Percentiles rank a stretch among this genome's conserved stretches.
Evolutionary conservation across 1,284 basidiomycete genomes (phyloP).

Genomic region (Mycosarcoma maydis): DNA sequence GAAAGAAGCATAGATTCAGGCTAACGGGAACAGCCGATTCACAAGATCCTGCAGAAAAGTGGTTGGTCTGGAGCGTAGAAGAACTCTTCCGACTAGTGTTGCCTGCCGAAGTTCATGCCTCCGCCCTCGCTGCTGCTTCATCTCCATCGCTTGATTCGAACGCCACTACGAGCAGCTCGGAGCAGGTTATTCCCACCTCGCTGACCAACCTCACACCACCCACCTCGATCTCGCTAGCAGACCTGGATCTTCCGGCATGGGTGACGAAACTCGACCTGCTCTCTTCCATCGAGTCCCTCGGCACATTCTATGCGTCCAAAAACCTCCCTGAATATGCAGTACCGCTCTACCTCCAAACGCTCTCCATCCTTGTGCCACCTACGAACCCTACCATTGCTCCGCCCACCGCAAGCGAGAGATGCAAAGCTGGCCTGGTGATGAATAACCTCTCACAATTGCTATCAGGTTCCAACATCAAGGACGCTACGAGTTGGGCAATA

Average conservation of each 20-base stretch:
- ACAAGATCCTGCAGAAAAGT: slow-evolving; percentile 55
- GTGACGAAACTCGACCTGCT: slow-evolving; percentile 61
- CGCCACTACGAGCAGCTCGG: neutral
- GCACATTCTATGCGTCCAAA: slow-evolving; percentile 63
- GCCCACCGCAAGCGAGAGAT: slow-evolving; percentile 61
- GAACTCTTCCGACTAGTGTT: slow-evolving; percentile 57
- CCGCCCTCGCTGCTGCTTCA: slow-evolving; percentile 30
- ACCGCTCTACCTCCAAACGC: slow-evolving; percentile 66
- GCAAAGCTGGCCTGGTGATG: slow-evolving; percentile 64
- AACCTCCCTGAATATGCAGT: slow-evolving; percentile 63
- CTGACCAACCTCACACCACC: slow-evolving; percentile 11
- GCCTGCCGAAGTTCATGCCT: slow-evolving; percentile 28
- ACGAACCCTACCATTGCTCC: neutral
- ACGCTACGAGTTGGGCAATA: slow-evolving; percentile 60
- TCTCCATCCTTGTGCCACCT: slow-evolving; percentile 62
- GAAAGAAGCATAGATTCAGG: slow-evolving; percentile 16
- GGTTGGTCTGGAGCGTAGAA: slow-evolving; percentile 66
- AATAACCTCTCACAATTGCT: slow-evolving; percentile 65
- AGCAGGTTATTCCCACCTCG: neutral
- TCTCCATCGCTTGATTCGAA: neutral
- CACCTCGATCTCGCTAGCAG: slow-evolving; percentile 51
- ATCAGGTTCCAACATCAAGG: slow-evolving; percentile 43
- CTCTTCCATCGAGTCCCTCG: slow-evolving; percentile 64
- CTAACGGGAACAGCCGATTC: slow-evolving; percentile 36
- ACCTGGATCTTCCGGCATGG: slow-evolving; percentile 66